Conservation (phyloP, 345 rosid genomes). For the Salix koriyanagi region DNA sequence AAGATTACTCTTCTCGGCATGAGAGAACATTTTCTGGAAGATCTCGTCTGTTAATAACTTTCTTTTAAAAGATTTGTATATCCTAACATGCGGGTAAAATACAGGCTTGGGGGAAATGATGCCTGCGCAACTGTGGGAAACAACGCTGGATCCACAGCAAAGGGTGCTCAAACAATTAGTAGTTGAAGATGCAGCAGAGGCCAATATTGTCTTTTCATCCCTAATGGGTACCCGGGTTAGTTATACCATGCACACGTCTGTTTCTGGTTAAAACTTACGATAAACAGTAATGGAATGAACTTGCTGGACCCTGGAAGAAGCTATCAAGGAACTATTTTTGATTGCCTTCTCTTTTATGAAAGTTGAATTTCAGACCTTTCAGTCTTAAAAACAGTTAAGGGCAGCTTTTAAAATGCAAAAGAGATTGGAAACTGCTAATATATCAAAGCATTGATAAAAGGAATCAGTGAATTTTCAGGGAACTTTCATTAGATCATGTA, state of each 20-base stretch:
- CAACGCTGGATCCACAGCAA: conserved; percentile 84
- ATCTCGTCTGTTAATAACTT: too few species aligned
- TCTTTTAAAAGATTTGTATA: neutral
- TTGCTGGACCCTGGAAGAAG: neutral
- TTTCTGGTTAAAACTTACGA: neutral
- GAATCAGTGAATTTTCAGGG: neutral
- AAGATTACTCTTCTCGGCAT: too few species aligned
- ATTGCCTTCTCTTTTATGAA: neutral
- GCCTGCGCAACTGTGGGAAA: conserved; percentile 96
- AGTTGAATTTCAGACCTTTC: neutral
- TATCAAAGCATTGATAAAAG: neutral
- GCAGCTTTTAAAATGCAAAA: neutral
- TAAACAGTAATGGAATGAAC: neutral
- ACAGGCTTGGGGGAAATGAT: conserved; percentile 99
- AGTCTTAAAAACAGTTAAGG: neutral
- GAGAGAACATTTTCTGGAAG: too few species aligned
- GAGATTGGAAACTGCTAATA: neutral
- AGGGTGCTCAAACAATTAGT: conserved; percentile 78
- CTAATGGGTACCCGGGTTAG: conserved; percentile 95
- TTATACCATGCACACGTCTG: neutral
- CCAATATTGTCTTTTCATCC: conserved; percentile 68
- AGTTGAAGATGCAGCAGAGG: conserved; percentile 77
- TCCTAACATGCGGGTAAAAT: conserved; percentile 1
- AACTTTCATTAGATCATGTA: neutral
- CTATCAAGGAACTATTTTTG: neutral